Base-by-base conservation (phyloP, 225 moss, liverwort and hornwort species). In the Bryum argenteum region DNA sequence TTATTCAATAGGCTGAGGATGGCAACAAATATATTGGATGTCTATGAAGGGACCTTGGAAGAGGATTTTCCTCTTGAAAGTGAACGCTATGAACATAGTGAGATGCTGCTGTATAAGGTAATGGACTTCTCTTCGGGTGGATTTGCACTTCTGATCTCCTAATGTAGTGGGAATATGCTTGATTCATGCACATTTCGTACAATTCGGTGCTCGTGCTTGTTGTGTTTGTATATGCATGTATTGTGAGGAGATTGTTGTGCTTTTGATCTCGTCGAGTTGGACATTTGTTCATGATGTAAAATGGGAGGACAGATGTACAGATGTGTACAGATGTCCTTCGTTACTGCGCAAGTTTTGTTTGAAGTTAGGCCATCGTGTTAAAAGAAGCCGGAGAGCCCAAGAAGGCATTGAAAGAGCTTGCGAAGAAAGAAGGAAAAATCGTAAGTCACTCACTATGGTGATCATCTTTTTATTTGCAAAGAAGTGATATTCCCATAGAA, bases 91-190 rank as follows among this genome's bases (percentile, higher is more conserved):
- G 98, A 98, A 78, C 98, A 98, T 75, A 92, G 98, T 77, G 98
- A 98, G 77, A 98, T 98, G 98, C 85, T 94, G 48, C 55, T 98
- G 26, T 98, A 98, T 75, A 98, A 98, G 89, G 92, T 92, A 80
- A 64, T 18, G 63, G 37, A 24, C 50, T 54, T 72, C 42, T 74
- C 58, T 82, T 63, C 56, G 21, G 64, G 26, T 53, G 53, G 38
- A 69, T 16, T n/a, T 77, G 16, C 17, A 42, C 21, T 24, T 66
- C 23, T 39, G 23, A 56, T 65, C 44, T 20, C 57, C 52, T 68
- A 41, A 63, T 51, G 60, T 6, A 38, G 54, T 11, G 23, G 33
- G 63, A 63, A 42, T 41, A 18, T 17, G 51, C 39, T 54, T 56
- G 55, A 48, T 10, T 48, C 52, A 18, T 68, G 18, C 13, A 43